Percentiles rank a stretch among this genome's conserved stretches.
Conservation (phyloP, 306 rosid species). For the Fragaria vesca region DNA sequence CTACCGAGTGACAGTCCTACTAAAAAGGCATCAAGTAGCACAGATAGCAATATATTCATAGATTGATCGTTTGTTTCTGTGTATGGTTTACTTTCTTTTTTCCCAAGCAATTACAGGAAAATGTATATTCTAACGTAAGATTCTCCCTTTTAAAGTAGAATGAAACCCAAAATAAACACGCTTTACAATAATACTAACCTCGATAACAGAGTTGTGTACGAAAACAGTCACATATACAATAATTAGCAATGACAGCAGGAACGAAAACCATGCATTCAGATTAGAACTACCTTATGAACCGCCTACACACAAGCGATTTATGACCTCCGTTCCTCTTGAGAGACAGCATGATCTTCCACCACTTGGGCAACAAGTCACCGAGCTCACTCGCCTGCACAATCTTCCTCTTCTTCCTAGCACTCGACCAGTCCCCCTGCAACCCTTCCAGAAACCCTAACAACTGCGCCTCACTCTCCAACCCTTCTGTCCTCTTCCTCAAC, state of each 20-base stretch:
- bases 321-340: constrained; percentile 49
- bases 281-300: constrained; percentile 59
- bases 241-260: constrained; percentile 13
- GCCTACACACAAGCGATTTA: constrained; percentile 47
- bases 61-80: neutral
- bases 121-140: neutral
- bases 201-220: neutral
- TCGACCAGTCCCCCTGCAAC: constrained; percentile 65
- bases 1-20: neutral
- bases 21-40: neutral
- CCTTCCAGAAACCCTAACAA: constrained; percentile 53
- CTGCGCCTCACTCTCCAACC: constrained; percentile 48
- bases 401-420: constrained; percentile 65
- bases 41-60: neutral
- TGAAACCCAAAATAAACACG: neutral
- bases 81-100: neutral
- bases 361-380: constrained; percentile 44
- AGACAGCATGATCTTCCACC: constrained; percentile 63
- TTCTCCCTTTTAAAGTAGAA: neutral
- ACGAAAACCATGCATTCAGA: neutral
- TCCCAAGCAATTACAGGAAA: neutral
- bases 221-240: neutral
- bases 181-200: neutral
- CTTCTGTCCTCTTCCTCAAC: constrained; percentile 58
- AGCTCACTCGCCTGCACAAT: constrained; percentile 50